Conservation (phyloP, 2,329 filamentous ascomycete genomes). For the Pyrenochaeta sp. region DNA sequence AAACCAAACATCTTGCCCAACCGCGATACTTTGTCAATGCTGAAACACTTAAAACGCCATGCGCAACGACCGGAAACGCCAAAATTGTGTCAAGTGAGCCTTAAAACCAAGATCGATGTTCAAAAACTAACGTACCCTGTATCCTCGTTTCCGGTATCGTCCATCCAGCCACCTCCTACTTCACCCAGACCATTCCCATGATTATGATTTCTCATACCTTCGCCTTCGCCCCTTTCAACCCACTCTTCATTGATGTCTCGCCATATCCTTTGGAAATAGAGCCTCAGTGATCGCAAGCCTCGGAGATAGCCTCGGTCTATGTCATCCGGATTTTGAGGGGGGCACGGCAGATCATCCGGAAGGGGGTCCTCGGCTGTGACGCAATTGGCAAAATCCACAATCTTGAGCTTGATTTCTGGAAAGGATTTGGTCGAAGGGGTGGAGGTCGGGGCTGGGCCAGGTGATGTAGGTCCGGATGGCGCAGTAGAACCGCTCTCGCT, state of each 20-base stretch:
- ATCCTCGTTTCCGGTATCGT: slow-evolving; percentile 43
- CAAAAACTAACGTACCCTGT: slow-evolving; percentile 50
- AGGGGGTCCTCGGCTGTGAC: slow-evolving; percentile 82
- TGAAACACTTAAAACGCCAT: slow-evolving; percentile 12
- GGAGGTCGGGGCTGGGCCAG: slow-evolving; percentile 18
- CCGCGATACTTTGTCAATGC: slow-evolving; percentile 19
- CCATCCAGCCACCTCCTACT: slow-evolving; percentile 45
- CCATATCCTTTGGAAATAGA: slow-evolving; percentile 89
- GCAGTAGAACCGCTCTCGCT: slow-evolving; percentile 29
- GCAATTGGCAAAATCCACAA: slow-evolving; percentile 98
- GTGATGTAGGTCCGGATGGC: slow-evolving; percentile 37
- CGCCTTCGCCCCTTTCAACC: slow-evolving; percentile 54
- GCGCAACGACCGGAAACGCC: slow-evolving; percentile 5
- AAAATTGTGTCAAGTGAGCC: not conserved
- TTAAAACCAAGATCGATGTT: slow-evolving; percentile 1
- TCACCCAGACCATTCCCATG: slow-evolving; percentile 45
- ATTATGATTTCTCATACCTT: slow-evolving; percentile 46
- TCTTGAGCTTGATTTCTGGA: slow-evolving; percentile 84
- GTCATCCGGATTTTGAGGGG: slow-evolving; percentile 79
- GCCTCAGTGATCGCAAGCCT: slow-evolving; percentile 78
- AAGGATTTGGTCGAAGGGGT: slow-evolving; percentile 33
- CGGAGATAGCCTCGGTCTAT: slow-evolving; percentile 90
- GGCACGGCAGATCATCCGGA: slow-evolving; percentile 70
- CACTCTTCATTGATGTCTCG: slow-evolving; percentile 70
- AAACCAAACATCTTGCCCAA: slow-evolving; percentile 2